Evolutionary conservation across 345 rosid species (phyloP).

Genomic region (Moringa oleifera): DNA sequence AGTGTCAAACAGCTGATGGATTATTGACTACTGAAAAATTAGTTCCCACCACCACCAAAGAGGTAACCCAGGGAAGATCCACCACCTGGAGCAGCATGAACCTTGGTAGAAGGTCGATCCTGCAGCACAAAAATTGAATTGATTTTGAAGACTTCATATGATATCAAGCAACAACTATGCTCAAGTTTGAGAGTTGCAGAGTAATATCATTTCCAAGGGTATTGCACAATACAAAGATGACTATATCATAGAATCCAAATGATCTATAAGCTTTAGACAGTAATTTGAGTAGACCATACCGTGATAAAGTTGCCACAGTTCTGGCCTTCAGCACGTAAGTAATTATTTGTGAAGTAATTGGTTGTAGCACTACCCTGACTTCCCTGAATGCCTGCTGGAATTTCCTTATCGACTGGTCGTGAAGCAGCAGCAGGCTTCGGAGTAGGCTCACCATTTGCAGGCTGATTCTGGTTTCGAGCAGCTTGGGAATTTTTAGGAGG

Average conservation of each 20-base stretch:
- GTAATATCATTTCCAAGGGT: too few relatives aligned
- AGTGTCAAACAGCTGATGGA: neutral
- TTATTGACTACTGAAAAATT: neutral
- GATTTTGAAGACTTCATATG: too few relatives aligned
- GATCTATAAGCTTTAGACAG: neutral
- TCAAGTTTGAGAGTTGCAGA: too few relatives aligned
- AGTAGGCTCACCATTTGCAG: slow-evolving; percentile 16
- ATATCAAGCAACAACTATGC: too few relatives aligned
- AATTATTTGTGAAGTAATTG: slow-evolving; percentile 61
- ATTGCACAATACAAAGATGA: too few relatives aligned
- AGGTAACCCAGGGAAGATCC: slow-evolving; percentile 51
- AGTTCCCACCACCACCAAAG: slow-evolving; percentile 33
- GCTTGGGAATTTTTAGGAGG: slow-evolving; percentile 28
- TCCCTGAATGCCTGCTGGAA: slow-evolving; percentile 68
- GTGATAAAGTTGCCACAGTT: slow-evolving; percentile 81
- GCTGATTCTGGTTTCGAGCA: slow-evolving; percentile 22
- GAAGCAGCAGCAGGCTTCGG: slow-evolving; percentile 24
- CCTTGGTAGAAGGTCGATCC: slow-evolving; percentile 57
- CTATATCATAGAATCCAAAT: too few relatives aligned
- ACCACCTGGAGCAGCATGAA: slow-evolving; percentile 55
- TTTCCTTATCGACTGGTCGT: slow-evolving; percentile 36
- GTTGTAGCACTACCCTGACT: too few relatives aligned
- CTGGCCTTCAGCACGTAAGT: slow-evolving; percentile 64
- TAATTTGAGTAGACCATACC: slow-evolving; percentile 25
- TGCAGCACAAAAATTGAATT: slow-evolving; percentile 3